phyloP scores from a whole-genome alignment of 305 asterid species.

The Plantago coronopus region DNA sequence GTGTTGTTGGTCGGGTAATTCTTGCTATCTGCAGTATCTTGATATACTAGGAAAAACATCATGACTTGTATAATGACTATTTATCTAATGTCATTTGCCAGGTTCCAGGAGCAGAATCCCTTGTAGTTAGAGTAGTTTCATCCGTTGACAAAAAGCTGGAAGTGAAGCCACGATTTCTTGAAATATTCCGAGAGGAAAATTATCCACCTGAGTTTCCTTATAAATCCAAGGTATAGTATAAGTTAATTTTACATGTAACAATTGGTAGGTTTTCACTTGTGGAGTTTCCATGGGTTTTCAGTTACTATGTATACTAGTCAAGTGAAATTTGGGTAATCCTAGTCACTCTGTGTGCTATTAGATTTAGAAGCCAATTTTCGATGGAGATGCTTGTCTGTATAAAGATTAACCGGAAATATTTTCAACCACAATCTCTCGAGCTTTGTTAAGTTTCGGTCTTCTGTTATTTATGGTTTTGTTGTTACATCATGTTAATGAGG shows the following conservation, averaged over 20 bases:
- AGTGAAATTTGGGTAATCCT: too few species aligned
- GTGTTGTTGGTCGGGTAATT: not conserved
- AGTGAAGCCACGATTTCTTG: conserved; percentile 84
- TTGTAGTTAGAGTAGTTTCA: conserved; percentile 92
- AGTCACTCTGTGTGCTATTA: not conserved
- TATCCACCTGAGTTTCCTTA: conserved; percentile 82
- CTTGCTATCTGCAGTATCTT: not conserved
- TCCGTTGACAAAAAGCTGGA: conserved; percentile 98
- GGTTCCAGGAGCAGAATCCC: conserved; percentile 97
- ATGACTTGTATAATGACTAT: not conserved
- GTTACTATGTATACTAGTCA: conserved; percentile 1
- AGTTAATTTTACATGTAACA: conserved; percentile 15
- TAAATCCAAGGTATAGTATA: conserved; percentile 90
- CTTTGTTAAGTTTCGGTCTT: too few species aligned
- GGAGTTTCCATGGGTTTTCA: conserved; percentile 13
- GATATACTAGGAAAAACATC: not conserved
- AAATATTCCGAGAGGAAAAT: conserved; percentile 82
- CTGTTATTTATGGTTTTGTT: not conserved
- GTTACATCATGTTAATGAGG: not conserved
- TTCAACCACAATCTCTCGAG: conserved; percentile 15
- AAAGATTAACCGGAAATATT: not conserved
- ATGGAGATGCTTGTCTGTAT: conserved; percentile 11
- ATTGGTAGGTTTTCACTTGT: conserved; percentile 5
- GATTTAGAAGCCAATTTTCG: conserved; percentile 7
- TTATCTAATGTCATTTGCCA: conserved; percentile 32